Evolutionary conservation across 495 filamentous ascomycete genomes (phyloP).

Genomic region (Penicillium maclennaniae): DNA sequence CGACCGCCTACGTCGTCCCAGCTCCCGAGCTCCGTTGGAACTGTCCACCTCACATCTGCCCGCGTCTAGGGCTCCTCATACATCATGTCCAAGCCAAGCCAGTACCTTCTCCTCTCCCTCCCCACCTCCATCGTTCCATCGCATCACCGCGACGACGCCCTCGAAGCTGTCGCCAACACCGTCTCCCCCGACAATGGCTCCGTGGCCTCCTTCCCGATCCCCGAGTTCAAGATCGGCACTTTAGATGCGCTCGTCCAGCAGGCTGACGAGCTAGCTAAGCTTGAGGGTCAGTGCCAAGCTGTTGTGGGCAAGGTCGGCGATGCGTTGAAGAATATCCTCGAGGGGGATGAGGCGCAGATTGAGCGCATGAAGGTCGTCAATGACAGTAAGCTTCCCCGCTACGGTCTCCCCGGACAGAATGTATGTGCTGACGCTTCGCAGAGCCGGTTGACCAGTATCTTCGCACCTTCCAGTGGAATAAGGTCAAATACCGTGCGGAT

Average conservation of each 20-base stretch:
- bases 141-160: slow-evolving; percentile 75
- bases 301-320: slow-evolving; percentile 88
- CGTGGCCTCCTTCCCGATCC: slow-evolving; percentile 74
- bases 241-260: slow-evolving; percentile 95
- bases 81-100: slow-evolving; percentile 55
- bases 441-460: slow-evolving; percentile 94
- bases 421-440: slow-evolving; percentile 29
- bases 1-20: slow-evolving; percentile 30
- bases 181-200: slow-evolving; percentile 72
- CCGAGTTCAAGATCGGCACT: slow-evolving; percentile 95
- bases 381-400: slow-evolving; percentile 66
- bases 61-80: slow-evolving; percentile 14
- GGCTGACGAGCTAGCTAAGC: slow-evolving; percentile 90
- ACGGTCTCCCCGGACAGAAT: neutral
- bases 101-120: slow-evolving; percentile 71
- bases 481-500: slow-evolving; percentile 91
- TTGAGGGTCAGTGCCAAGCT: slow-evolving; percentile 71
- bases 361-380: slow-evolving; percentile 89
- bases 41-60: slow-evolving; percentile 11
- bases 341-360: slow-evolving; percentile 77
- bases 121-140: slow-evolving; percentile 69
- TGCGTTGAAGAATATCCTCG: slow-evolving; percentile 72
- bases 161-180: slow-evolving; percentile 65
- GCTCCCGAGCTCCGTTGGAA: slow-evolving; percentile 17
- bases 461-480: slow-evolving; percentile 88